Evolutionary conservation across 1,284 basidiomycete species (phyloP), one percentile per base, ranked within the genome.

Genomic region (Irpex sp.): DNA sequence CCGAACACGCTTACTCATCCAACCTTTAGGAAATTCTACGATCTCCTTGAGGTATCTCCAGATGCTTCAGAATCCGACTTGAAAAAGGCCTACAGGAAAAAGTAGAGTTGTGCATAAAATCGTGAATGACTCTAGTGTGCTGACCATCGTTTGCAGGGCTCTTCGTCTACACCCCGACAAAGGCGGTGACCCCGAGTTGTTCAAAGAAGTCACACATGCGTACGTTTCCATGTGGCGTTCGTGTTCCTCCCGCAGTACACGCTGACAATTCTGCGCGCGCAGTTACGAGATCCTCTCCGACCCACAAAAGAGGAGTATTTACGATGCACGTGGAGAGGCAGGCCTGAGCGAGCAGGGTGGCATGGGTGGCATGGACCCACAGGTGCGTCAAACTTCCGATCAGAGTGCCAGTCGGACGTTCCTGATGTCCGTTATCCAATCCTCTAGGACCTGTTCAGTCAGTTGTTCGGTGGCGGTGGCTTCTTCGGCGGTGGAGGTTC

Each of bases 141-240:
- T 51, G 37, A 62, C 70, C 34, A 70, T 66, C 69, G 67, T 60
- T 64, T 65, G 65, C 64, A 96, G 94, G 76, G 94, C 94, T n/a
- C 79, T 97, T 64, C 86, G 89, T 68, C 78, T 93, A 67, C 97
- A 98, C 77, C 97, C 96, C 48, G 97, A 98, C 85, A 98, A 98
- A 81, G 94, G 96, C 65, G 96, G 96, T 67, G 96, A 98, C 75
- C 94, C 94, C 57, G 97, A 99, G 78, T 78, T 92, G 65, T 99
- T 99, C 91, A 98, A 99, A 77, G 94, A 97, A 75, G 91, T 98
- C 64, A 97, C 96, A 13, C 92, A 97, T 81, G 96, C 96, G 92
- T 96, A 81, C 70, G 89, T 83, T 61, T 64, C 59, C 34, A 34
- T 40, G 54, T 37, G 57, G 37, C 58, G 59, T 56, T 58, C 59